Conservation (phyloP, 2,329 filamentous ascomycete genomes). For the Capronia coronata region DNA sequence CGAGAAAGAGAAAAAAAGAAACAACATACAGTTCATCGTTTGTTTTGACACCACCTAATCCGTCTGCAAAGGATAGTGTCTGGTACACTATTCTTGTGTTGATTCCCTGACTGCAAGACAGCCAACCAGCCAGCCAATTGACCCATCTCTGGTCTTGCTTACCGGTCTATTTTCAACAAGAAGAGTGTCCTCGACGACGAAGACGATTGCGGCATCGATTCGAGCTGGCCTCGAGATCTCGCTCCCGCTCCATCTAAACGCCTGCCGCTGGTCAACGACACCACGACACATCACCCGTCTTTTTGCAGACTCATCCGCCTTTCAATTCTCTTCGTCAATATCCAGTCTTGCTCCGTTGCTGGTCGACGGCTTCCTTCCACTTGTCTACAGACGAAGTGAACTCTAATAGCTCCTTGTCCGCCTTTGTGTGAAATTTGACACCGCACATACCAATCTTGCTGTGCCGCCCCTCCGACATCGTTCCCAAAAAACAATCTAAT, state of each 20-base stretch:
- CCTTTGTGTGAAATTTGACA: slow-evolving; percentile 4
- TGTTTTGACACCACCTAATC: slow-evolving; percentile 10
- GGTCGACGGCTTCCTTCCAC: slow-evolving; percentile 25
- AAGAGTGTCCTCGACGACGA: background rate
- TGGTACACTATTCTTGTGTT: slow-evolving; percentile 21
- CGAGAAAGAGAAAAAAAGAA: background rate
- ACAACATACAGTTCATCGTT: slow-evolving; percentile 16
- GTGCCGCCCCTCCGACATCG: too few relatives aligned
- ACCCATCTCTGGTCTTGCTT: background rate
- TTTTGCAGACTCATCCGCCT: slow-evolving; percentile 18
- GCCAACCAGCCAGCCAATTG: background rate
- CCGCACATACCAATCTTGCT: slow-evolving; percentile 19
- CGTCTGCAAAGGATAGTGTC: slow-evolving; percentile 23
- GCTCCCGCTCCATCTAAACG: background rate
- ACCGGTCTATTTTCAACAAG: background rate
- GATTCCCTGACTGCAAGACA: slow-evolving; percentile 1
- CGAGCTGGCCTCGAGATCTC: slow-evolving; percentile 22
- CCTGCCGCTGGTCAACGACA: background rate
- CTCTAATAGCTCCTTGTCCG: slow-evolving; percentile 24
- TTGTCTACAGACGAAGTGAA: slow-evolving; percentile 11
- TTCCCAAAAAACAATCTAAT: too few relatives aligned
- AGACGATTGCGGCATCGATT: slow-evolving; percentile 4
- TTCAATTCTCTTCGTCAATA: too few relatives aligned
- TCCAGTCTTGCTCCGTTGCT: too few relatives aligned
- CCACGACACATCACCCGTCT: slow-evolving; percentile 13